These are phyloP conservation scores for Chaetomiaceae sp. DNA, from an alignment of 2,329 filamentous ascomycete genomes.

Conservation along the genomic window DNA sequence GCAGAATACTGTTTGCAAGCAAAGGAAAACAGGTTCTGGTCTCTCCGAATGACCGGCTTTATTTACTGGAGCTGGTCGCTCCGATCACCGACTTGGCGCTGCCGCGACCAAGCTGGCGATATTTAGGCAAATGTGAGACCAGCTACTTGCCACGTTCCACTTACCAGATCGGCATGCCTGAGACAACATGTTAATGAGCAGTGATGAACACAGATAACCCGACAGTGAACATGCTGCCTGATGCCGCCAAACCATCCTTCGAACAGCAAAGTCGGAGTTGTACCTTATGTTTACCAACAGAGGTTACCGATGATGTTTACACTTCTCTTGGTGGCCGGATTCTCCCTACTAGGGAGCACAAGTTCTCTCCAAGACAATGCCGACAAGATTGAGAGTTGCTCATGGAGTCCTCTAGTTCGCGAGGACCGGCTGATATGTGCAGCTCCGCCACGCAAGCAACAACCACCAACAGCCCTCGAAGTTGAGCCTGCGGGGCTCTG, in stretches of 20 bases:
- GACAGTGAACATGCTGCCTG: neutral
- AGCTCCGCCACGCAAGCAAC: neutral
- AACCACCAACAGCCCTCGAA: neutral
- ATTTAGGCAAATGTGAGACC: slow-evolving; percentile 12
- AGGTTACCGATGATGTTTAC: neutral
- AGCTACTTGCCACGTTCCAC: slow-evolving; percentile 5
- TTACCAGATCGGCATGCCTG: neutral
- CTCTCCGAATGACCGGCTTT: too few relatives aligned
- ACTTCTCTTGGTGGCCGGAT: neutral
- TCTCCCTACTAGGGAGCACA: neutral
- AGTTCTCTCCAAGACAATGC: neutral
- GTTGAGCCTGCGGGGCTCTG: neutral
- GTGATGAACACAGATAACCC: neutral
- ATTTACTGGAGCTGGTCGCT: neutral
- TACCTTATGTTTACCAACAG: too few relatives aligned
- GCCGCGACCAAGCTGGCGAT: neutral
- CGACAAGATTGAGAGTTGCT: neutral
- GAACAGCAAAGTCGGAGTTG: neutral
- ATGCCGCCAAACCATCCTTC: neutral
- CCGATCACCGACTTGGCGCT: slow-evolving; percentile 3
- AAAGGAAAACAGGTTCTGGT: too few relatives aligned
- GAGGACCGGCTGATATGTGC: slow-evolving; percentile 1
- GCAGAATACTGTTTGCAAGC: too few relatives aligned
- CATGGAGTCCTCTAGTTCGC: neutral
- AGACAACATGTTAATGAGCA: neutral